Percentiles rank a stretch among this genome's conserved stretches.
phyloP scores from a whole-genome alignment of 2,329 filamentous ascomycete genomes.

The Aspergillus sp. region DNA sequence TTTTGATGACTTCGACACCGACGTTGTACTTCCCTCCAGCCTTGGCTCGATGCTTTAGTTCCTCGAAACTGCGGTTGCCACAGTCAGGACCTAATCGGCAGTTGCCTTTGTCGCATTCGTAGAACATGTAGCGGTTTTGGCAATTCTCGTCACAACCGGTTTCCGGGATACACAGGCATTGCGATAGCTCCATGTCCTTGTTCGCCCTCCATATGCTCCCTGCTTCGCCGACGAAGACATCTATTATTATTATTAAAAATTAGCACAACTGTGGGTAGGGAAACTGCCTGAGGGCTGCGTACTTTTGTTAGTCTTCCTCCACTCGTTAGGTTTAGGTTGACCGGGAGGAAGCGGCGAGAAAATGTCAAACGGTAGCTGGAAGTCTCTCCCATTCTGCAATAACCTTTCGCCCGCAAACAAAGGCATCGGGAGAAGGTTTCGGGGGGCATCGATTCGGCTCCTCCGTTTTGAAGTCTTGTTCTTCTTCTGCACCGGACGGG shows the following conservation, averaged over 20 bases:
- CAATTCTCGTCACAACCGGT: constrained; percentile 82
- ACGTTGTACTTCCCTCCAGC: constrained; percentile 79
- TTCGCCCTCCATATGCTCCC: constrained; percentile 71
- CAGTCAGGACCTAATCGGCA: constrained; percentile 75
- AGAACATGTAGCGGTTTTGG: constrained; percentile 93
- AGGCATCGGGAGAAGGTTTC: constrained; percentile 58
- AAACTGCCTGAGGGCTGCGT: constrained; percentile 31
- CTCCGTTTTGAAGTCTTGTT: constrained; percentile 32
- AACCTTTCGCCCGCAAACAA: constrained; percentile 68
- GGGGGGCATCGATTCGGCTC: constrained; percentile 20
- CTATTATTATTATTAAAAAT: constrained; percentile 39
- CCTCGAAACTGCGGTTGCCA: constrained; percentile 79
- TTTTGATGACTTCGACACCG: constrained; percentile 92
- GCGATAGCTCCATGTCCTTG: constrained; percentile 64
- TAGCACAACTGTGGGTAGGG: constrained; percentile 13
- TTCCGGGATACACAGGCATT: constrained; percentile 68
- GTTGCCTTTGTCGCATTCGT: constrained; percentile 87
- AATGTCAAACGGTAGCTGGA: constrained; percentile 81
- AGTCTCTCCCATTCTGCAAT: constrained; percentile 66
- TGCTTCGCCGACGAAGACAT: constrained; percentile 84
- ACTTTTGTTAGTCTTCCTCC: constrained; percentile 88
- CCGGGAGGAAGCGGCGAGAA: constrained; percentile 79
- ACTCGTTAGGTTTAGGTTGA: constrained; percentile 86
- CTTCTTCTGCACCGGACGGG: constrained; percentile 42
- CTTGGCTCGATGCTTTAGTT: constrained; percentile 65